phyloP scores from a whole-genome alignment of 768 basidiomycete species.

The Amanita subjunquillea region DNA sequence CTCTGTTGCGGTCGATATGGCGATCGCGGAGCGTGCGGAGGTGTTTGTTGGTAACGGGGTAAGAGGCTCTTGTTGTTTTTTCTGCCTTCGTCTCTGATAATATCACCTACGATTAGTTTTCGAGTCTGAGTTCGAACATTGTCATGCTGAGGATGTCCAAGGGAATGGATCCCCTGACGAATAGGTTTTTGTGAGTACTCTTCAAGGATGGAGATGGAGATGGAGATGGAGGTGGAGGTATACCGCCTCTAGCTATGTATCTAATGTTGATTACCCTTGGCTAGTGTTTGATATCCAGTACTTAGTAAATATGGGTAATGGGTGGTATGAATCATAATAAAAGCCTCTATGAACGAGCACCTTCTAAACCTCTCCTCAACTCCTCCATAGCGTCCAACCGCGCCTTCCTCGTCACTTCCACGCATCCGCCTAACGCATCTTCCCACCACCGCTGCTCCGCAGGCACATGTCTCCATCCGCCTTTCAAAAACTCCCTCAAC shows the following conservation, averaged over 20 bases:
- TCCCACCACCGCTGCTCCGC: constrained; percentile 65
- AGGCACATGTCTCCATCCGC: constrained; percentile 54
- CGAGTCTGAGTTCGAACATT: constrained; percentile 40
- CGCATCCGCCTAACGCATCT: constrained; percentile 36
- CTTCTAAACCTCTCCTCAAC: constrained; percentile 26
- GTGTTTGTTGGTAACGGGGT: constrained; percentile 57
- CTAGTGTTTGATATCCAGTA: neutral
- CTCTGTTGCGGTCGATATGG: constrained; percentile 49
- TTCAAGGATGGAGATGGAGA: neutral
- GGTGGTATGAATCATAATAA: no score
- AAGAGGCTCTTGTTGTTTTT: constrained; percentile 13
- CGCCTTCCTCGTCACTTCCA: constrained; percentile 27
- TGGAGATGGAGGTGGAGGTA: neutral
- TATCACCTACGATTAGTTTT: constrained; percentile 23
- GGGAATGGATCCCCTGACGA: constrained; percentile 27
- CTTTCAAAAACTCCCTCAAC: constrained; percentile 37
- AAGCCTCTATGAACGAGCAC: constrained; percentile 11
- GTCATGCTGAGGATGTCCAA: constrained; percentile 34
- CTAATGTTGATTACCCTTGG: neutral
- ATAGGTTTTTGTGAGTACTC: constrained; percentile 27
- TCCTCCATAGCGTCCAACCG: constrained; percentile 22
- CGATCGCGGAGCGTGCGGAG: constrained; percentile 43
- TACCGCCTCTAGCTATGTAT: neutral
- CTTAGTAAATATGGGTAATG: neutral
- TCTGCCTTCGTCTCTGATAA: constrained; percentile 5